Base-by-base conservation (phyloP, 2,329 filamentous ascomycete genomes). In the Fusarium staphyleae region DNA sequence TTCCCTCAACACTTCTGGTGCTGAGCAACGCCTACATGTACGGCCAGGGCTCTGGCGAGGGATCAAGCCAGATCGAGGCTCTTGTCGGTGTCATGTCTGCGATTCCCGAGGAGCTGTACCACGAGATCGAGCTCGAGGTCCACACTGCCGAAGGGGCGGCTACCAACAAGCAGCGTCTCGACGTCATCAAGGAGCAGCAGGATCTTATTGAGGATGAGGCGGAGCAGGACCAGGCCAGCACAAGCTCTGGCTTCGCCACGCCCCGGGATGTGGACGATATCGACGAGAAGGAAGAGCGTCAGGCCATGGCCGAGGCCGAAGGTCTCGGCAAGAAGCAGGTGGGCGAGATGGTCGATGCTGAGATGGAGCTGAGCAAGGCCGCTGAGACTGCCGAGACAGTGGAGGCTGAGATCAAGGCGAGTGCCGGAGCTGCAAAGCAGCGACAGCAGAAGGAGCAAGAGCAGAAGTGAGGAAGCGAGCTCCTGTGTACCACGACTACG, bases 1-100 rank as follows among this genome's bases (percentile, higher is more conserved):
- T 99, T n/a, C 95, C 95, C 1, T 98, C 93, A 1, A 98, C 95
- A 0, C 86, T 99, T 1, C 82, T 99, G 6, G 95, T 99, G 3
- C 82, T 99, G 57, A 96, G 91, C 81, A 99, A 97, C 69, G 95
- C 95, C 40, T 99, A 96, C 77, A 93, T 96, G 84, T 99, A 99
- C 76, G 87, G 89, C 30, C 90, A 96, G 68, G 87, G 89, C 56
- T 92, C 93, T 67, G 90, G 93, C 41, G 91, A 96, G 69, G 90
- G 95, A 68, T 87, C 89, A 26, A 90, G 86, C 57, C 93, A 98
- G 77, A 92, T 99, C 53, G 93, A 97, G 64, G 92, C 95, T 1
- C 84, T 99, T 41, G 91, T 93, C 55, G 90, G 92, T 48, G 95
- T 99, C 5, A 81, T 99, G 33, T 96, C 91, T 33, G 93, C 90